These are phyloP conservation scores for Russula sp. DNA, from an alignment of 768 basidiomycete genomes.

Conservation along the genomic window DNA sequence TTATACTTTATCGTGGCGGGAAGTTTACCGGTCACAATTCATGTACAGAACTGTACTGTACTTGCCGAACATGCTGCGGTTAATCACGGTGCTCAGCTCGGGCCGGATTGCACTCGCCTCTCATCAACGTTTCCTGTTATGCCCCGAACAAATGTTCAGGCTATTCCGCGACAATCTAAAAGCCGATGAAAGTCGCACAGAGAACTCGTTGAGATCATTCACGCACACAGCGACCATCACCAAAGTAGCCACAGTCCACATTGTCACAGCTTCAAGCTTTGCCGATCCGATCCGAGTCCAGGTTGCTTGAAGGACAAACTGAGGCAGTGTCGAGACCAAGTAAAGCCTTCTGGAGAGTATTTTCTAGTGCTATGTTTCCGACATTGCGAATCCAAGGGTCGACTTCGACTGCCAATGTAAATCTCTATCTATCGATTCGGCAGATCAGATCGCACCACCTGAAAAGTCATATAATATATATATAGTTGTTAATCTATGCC, in stretches of 20 bases:
- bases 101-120: too few relatives aligned
- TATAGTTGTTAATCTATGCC: constrained; percentile 13
- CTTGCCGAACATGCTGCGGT: too few relatives aligned
- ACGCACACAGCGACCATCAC: background rate
- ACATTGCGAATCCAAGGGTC: too few relatives aligned
- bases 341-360: background rate
- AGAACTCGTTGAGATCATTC: background rate
- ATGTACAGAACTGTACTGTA: too few relatives aligned
- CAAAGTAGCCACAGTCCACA: background rate
- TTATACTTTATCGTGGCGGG: background rate
- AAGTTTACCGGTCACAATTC: background rate
- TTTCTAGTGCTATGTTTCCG: background rate
- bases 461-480: constrained; percentile 6
- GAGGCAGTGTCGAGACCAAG: background rate
- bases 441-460: constrained; percentile 1
- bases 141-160: background rate
- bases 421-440: too few relatives aligned
- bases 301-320: too few relatives aligned
- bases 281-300: background rate
- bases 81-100: too few relatives aligned
- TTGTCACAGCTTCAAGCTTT: background rate
- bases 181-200: background rate
- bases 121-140: background rate
- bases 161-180: background rate
- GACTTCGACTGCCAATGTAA: too few relatives aligned